Base-by-base conservation (phyloP, 768 basidiomycete genomes). In the Xerocomellus intermedius region DNA sequence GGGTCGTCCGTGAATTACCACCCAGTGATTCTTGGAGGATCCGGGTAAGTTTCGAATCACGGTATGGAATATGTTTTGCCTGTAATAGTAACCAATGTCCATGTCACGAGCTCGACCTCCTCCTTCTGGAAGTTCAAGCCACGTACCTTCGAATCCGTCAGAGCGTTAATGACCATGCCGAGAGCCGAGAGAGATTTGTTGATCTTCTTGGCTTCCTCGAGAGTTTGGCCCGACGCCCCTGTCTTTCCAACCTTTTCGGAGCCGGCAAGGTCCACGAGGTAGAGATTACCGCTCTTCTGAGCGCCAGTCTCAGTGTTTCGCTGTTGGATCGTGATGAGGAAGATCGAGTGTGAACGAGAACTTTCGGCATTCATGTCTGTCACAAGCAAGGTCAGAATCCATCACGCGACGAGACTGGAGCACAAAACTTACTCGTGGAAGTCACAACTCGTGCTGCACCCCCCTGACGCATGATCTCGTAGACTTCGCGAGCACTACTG, bases 151-250 rank as follows among this genome's bases (percentile, higher is more conserved):
- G 86, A 79, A 67, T 99, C 97, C 6, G 97, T 99, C 58, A 99
- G 75, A 5, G 96, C 94, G 64, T 99, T 99, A 69, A 99, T 99
- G 66, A 99, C 97, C 94, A 98, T 98, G 36, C 97, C 97, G 59
- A 99, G 82, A 12, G 97, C 97, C 17, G 94, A 96, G 26, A 99
- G 76, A 28, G 91, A 94, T 74, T 99, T 99, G 78, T 99, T 99
- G 77, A 99, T 99, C 81, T 99, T 99, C 85, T 99, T 99, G 14
- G 97, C 97, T 74, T 99, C 97, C 73, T 99, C 97, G 8, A 99
- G 76, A 24, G 97, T 99, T 72, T 99, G 98, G 2, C 97, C 97
- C 3, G 95, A 98, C 48, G 97, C 97, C 19, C 97, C 97, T 39
- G 97, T 99, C 80, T 99, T 99, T 45, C 96, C 96, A 53, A 99